Conservation (phyloP, 2,329 filamentous ascomycete genomes). For the Diaporthe ampelina region DNA sequence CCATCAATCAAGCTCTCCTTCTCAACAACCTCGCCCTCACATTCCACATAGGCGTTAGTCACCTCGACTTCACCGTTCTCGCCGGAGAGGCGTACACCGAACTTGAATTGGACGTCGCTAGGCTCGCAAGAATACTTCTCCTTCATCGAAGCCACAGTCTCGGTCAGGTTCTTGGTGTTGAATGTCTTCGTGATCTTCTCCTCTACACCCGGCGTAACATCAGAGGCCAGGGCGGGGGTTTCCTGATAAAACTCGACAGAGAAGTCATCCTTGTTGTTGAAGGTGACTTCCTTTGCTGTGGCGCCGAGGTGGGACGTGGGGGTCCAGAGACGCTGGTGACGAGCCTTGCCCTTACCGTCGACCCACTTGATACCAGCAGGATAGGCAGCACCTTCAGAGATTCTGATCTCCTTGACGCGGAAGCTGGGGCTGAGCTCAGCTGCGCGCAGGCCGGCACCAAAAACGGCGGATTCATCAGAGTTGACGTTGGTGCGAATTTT, state of each 20-base stretch:
- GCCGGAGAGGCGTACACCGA: constrained; percentile 79
- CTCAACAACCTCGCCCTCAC: constrained; percentile 80
- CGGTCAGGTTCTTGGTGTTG: constrained; percentile 87
- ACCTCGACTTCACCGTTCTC: constrained; percentile 87
- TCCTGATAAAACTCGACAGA: constrained; percentile 84
- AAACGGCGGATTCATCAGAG: constrained; percentile 95
- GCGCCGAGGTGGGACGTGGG: constrained; percentile 81
- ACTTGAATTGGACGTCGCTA: constrained; percentile 83
- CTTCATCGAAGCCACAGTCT: constrained; percentile 82
- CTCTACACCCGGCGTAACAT: constrained; percentile 54
- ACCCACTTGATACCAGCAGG: constrained; percentile 82
- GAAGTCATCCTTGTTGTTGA: constrained; percentile 88
- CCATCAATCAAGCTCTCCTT: constrained; percentile 90
- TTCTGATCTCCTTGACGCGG: constrained; percentile 95
- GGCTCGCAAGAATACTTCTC: constrained; percentile 83
- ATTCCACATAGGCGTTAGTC: constrained; percentile 82
- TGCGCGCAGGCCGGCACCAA: constrained; percentile 94
- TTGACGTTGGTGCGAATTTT: constrained; percentile 97
- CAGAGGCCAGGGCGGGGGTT: constrained; percentile 60
- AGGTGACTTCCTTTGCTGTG: constrained; percentile 84
- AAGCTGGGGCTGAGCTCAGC: constrained; percentile 94
- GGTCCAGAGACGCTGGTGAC: constrained; percentile 87
- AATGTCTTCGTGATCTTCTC: constrained; percentile 77
- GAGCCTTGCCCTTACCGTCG: constrained; percentile 75
- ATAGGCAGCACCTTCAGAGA: constrained; percentile 83